Base-by-base conservation (phyloP, 2,329 filamentous ascomycete species). In the Byssothecium circinans region DNA sequence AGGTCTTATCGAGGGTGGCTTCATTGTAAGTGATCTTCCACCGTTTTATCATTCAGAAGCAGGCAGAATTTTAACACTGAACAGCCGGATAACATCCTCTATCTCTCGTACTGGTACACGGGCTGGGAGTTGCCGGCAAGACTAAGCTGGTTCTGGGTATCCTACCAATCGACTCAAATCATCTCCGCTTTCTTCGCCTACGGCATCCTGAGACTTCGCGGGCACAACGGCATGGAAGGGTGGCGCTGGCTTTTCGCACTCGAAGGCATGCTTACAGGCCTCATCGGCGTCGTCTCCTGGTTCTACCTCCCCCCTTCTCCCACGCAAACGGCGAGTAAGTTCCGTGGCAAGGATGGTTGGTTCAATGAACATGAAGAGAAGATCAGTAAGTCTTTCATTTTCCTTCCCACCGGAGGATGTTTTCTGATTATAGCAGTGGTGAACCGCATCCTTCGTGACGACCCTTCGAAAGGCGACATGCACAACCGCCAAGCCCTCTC, bases 41-140 rank as follows among this genome's bases (percentile, higher is more conserved):
- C 14, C 8, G 6, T 7, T 14, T 7, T 15, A 38, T 22, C 20
- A 15, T n/a, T 32, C 4, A n/a, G n/a, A 19, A 29, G 22, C 39
- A 30, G 17, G 15, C 17, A 18, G 6, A 41, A 82, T 81, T 52
- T n/a, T 5, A 32, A 32, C 82, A 85, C 52, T n/a, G 7, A 32
- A 32, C 82, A 85, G 45, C 81, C 82, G 0, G 82, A 84, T 49
- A 81, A 82, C 18, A 79, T 87, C 12, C 72, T 87, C 0, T 90
- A 86, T 68, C 74, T 89, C 4, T 85, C 82, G 3, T 91, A 91
- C 67, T 91, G 86, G 69, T 91, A 90, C 72, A 90, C 82, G 37
- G 82, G 82, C 0, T 78, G 78, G 43, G 88, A 91, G 64, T 74
- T 91, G 0, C 85, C 87, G 0, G 78, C 80, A 10, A 80, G 88